Evolutionary conservation across 2,329 filamentous ascomycete genomes (phyloP), one percentile per base, ranked within the genome.

Genomic region (Xylaria arbuscula): DNA sequence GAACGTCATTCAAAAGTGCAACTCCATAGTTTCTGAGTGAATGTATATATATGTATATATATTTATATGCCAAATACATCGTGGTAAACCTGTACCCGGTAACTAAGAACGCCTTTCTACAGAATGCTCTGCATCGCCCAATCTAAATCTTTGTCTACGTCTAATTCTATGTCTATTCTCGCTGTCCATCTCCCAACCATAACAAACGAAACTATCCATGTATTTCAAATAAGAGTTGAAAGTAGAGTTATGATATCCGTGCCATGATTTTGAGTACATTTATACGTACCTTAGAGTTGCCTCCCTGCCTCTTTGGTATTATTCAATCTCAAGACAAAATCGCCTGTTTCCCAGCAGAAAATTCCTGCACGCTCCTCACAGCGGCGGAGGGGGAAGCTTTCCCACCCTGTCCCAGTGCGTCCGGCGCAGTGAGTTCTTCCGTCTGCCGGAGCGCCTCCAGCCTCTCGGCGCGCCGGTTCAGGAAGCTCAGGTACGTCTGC

Each of bases 401-500:
- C 13, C 53, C 22, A 2, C 15, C 6, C 45, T 47, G 51, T 42
- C 22, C 22, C 45, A 7, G 36, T 13, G 54, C 42, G 22, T 40
- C 51, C 13, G 32, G 8, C 48, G 8, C 40, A 0, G 32, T 28
- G n/a, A 19, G 22, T 11, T 32, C 17, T 8, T 66, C 54, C n/a
- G 22, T 61, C 61, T 57, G 62, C n/a, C 53, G 54, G 11, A 65
- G 54, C 40, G 71, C 82, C 70, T 88, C 86, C 73, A 85, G 82
- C 57, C 83, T 83, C 78, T 93, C 93, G 1, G 92, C 93, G 70
- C 84, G 83, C 75, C 91, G 86, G 75, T 97, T 97, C 76, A 97
- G 80, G 79, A 89, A 92, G 73, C 90, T 93, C 74, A 98, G 77
- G 83, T 97, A 98, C 0, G 93, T 94, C 86, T 97, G 94, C 94